Percentiles rank a stretch among this genome's conserved stretches.
These are phyloP conservation scores for Primulina tabacum DNA, from an alignment of 257 asterid genomes.

Conservation along the genomic window DNA sequence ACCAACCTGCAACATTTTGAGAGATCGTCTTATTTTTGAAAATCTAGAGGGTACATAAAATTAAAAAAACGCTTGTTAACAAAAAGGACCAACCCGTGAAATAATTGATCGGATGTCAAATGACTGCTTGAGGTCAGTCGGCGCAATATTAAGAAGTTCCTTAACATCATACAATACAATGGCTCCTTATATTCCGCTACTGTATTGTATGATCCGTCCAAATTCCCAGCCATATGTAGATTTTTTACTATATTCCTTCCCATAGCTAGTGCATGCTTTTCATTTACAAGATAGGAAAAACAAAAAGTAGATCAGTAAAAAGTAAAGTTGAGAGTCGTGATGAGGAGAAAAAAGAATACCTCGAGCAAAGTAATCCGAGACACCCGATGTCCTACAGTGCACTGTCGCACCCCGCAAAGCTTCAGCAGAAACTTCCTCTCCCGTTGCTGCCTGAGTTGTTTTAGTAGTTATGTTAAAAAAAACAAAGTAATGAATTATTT, in stretches of 20 bases:
- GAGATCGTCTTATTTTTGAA: conserved; percentile 6
- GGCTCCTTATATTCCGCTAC: conserved; percentile 71
- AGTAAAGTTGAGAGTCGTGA: too few species aligned
- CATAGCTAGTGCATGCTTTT: conserved; percentile 82
- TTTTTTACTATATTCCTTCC: conserved; percentile 92
- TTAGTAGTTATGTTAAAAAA: conserved; percentile 23
- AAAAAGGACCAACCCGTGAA: conserved; percentile 46
- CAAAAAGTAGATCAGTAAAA: conserved; percentile 14
- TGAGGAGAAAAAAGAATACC: conserved; percentile 37
- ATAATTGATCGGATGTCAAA: conserved; percentile 80
- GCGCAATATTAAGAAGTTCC: conserved; percentile 90
- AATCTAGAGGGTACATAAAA: neutral
- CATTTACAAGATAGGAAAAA: conserved; percentile 56
- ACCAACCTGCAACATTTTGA: conserved; percentile 63
- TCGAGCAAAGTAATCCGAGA: conserved; percentile 95
- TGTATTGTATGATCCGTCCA: conserved; percentile 32
- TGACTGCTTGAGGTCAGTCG: conserved; percentile 85
- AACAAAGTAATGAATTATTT: conserved; percentile 8
- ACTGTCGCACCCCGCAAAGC: conserved; percentile 96
- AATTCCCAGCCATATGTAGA: conserved; percentile 76
- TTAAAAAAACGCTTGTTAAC: too few species aligned
- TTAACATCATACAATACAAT: conserved; percentile 59
- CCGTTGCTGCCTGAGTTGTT: conserved; percentile 86
- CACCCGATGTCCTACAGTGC: conserved; percentile 96
- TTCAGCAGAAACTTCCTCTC: conserved; percentile 96